These are phyloP conservation scores for Trametes elegans DNA, from an alignment of 768 basidiomycete species.

Conservation along the genomic window DNA sequence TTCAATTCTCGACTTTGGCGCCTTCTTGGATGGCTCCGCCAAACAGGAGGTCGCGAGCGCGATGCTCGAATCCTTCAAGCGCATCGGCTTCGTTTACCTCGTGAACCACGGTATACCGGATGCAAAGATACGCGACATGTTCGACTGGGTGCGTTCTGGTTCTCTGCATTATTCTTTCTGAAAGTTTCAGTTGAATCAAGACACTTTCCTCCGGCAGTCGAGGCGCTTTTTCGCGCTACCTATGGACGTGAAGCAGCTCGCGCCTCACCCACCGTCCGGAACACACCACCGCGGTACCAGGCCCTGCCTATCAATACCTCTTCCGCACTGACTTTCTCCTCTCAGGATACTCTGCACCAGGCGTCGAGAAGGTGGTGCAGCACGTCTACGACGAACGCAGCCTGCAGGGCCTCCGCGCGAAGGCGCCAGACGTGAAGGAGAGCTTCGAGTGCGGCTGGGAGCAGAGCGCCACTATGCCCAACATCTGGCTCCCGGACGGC, in stretches of 20 bases:
- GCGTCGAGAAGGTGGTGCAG: constrained; percentile 32
- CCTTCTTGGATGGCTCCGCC: constrained; percentile 40
- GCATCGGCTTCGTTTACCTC: constrained; percentile 24
- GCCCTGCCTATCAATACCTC: background rate
- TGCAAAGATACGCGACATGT: constrained; percentile 33
- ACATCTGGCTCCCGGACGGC: constrained; percentile 56
- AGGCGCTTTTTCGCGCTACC: constrained; percentile 33
- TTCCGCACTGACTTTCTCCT: background rate
- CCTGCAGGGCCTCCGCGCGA: constrained; percentile 28
- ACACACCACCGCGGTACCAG: constrained; percentile 32
- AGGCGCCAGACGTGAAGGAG: constrained; percentile 45
- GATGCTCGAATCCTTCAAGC: constrained; percentile 44
- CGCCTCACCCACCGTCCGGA: constrained; percentile 36
- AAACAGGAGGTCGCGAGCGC: constrained; percentile 40
- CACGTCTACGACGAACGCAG: constrained; percentile 34
- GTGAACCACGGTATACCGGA: constrained; percentile 34
- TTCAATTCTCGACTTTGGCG: constrained; percentile 40
- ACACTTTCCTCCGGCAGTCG: constrained; percentile 21
- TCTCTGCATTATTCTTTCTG: background rate
- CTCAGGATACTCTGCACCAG: constrained; percentile 33
- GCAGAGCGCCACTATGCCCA: constrained; percentile 43
- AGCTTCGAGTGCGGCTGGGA: constrained; percentile 57
- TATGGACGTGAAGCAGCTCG: constrained; percentile 31
- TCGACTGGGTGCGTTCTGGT: constrained; percentile 31
- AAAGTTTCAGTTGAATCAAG: background rate